These are phyloP conservation scores for Amanita muscaria DNA, from an alignment of 768 basidiomycete species.

Conservation along the genomic window DNA sequence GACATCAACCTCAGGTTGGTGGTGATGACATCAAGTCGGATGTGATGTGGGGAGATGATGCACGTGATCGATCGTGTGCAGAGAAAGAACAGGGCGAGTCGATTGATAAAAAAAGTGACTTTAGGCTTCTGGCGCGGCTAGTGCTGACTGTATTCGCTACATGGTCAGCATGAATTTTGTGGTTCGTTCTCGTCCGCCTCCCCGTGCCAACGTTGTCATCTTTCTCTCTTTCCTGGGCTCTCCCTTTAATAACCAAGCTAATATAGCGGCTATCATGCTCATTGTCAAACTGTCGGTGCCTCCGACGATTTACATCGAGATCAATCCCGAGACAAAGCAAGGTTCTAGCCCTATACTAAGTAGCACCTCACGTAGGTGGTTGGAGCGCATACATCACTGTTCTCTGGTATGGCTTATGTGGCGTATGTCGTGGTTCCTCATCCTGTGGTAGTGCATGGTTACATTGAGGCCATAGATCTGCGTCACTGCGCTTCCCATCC, in stretches of 20 bases:
- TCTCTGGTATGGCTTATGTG: slow-evolving; percentile 19
- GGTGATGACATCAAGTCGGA: too few species aligned
- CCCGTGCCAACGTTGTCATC: slow-evolving; percentile 61
- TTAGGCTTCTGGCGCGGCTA: not conserved
- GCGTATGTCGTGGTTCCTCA: slow-evolving; percentile 15
- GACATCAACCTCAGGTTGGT: not conserved
- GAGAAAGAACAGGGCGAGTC: slow-evolving; percentile 52
- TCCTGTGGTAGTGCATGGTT: slow-evolving; percentile 15
- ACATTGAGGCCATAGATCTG: too few species aligned
- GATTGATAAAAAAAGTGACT: slow-evolving; percentile 16
- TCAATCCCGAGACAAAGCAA: slow-evolving; percentile 4
- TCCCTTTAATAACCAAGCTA: slow-evolving; percentile 42
- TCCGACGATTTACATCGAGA: slow-evolving; percentile 10
- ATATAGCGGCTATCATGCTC: slow-evolving; percentile 51
- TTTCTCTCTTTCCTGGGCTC: slow-evolving; percentile 72
- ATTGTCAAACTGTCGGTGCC: slow-evolving; percentile 51
- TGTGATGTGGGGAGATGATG: too few species aligned
- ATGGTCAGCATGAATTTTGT: slow-evolving; percentile 16
- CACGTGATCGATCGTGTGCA: slow-evolving; percentile 76
- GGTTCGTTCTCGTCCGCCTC: slow-evolving; percentile 56
- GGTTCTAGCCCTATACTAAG: slow-evolving; percentile 8
- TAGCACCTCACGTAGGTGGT: slow-evolving; percentile 28
- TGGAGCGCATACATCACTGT: slow-evolving; percentile 19
- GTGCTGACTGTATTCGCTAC: not conserved
- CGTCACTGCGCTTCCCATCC: too few species aligned